Base-by-base conservation (phyloP, 768 basidiomycete genomes). In the Dacryopinax primogenitus region DNA sequence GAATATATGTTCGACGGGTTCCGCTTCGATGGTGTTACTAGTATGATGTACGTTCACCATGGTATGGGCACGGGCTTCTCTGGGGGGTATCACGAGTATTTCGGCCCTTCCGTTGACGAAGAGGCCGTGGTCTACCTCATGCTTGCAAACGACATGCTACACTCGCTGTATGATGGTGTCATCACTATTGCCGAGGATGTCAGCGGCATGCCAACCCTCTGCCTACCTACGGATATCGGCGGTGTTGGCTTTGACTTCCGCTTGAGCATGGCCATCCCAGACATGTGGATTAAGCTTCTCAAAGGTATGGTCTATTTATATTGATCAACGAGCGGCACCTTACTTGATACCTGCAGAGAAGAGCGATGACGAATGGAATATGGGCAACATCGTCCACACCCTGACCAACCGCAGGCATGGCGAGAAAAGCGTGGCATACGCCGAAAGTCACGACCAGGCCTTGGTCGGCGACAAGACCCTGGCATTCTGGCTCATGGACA, bases 401-500 rank as follows among this genome's bases (percentile, higher is more conserved):
- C 77, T 99, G 67, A 92, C 83, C 23, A 96, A 99, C 75, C 82
- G 96, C 65, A 82, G 96, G 36, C 77, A 92, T 71, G 82, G 85
- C 26, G 96, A 99, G 79, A 91, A 86, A 78, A 92, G 89, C 69
- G 84, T 99, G 62, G 90, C 92, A 0, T 88, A 88, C 67, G 93
- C 92, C 63, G 96, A 99, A 77, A 92, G 90, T 70, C 96, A 98
- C 69, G 95, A 98, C 75, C 96, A 99, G 74, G 95, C 96, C 15
- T 82, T 99, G 32, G 96, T 99, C 0, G 96, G 96, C 13, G 96
- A 99, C 78, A 99, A 99, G 79, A 98, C 95, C 1, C 72, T 99
- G 47, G 96, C 96, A 2, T 99, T 99, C 77, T 99, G 96, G 96
- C 76, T 98, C 66, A 99, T 99, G 96, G 96, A 99, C 76, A 95